Conservation (phyloP, 2,329 filamentous ascomycete genomes). For the Hortaea sp. region DNA sequence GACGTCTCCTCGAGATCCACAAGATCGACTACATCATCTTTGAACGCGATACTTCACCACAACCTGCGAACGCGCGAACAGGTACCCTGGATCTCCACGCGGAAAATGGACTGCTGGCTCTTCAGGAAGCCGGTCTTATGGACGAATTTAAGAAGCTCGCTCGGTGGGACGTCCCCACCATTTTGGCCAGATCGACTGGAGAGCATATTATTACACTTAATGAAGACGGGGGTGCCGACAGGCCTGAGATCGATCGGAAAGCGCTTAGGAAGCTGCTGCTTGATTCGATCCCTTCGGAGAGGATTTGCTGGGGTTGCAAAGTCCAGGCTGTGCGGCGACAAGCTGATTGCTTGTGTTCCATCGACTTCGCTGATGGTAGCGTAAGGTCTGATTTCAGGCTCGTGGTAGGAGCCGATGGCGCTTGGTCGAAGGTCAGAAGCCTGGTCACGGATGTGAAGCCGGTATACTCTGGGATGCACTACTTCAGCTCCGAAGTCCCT, state of each 20-base stretch:
- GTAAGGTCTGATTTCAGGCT: constrained; percentile 31
- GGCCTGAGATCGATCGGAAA: constrained; percentile 33
- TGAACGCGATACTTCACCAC: constrained; percentile 16
- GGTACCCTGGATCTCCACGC: constrained; percentile 25
- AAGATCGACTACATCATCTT: constrained; percentile 19
- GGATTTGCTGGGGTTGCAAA: constrained; percentile 25
- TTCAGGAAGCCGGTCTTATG: constrained; percentile 20
- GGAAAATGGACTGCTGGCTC: constrained; percentile 18
- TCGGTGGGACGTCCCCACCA: constrained; percentile 17
- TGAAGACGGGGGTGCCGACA: constrained; percentile 17
- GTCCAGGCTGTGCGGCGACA: constrained; percentile 14
- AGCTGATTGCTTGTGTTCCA: constrained; percentile 8
- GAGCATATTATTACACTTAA: constrained; percentile 8
- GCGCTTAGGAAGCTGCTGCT: constrained; percentile 29
- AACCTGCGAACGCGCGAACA: constrained; percentile 8
- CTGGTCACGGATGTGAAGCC: constrained; percentile 24
- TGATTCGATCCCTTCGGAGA: constrained; percentile 23
- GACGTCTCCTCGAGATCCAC: constrained; percentile 15
- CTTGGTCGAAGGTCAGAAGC: constrained; percentile 31
- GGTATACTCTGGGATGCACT: constrained; percentile 26
- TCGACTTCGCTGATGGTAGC: constrained; percentile 23
- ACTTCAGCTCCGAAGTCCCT: constrained; percentile 19
- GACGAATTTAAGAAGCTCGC: constrained; percentile 19
- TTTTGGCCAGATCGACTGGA: constrained; percentile 12
- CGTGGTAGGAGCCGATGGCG: constrained; percentile 40